These are phyloP conservation scores for Starmerella sp. DNA, from an alignment of 805 yeast genomes.

Conservation along the genomic window DNA sequence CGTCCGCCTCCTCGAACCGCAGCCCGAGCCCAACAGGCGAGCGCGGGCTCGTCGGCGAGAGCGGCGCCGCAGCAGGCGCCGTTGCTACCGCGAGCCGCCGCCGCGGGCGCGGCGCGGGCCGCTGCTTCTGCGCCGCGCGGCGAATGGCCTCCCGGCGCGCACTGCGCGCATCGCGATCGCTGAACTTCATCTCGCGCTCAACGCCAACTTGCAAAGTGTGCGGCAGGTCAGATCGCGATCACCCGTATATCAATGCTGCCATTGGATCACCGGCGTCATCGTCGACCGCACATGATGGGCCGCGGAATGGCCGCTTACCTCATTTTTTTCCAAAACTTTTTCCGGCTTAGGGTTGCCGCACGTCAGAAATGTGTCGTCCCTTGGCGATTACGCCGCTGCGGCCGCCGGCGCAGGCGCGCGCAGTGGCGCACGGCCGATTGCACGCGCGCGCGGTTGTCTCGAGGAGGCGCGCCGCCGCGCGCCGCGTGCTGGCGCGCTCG, in stretches of 20 bases:
- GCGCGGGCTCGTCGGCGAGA: not conserved
- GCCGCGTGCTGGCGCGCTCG: too few species aligned
- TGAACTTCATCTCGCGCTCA: not conserved
- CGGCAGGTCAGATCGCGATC: too few species aligned
- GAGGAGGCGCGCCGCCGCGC: too few species aligned
- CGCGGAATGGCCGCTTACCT: not conserved
- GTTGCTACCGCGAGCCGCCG: not conserved
- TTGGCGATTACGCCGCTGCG: too few species aligned
- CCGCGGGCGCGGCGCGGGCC: not conserved
- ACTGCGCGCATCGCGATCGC: constrained; percentile 5
- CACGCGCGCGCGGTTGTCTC: too few species aligned
- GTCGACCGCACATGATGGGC: not conserved
- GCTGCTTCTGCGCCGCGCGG: not conserved
- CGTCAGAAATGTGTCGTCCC: not conserved
- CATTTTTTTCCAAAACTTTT: constrained; percentile 2
- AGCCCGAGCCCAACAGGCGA: not conserved
- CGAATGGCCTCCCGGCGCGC: constrained; percentile 16
- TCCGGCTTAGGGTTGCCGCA: not conserved
- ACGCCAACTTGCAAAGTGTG: not conserved
- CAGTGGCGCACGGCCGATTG: too few species aligned
- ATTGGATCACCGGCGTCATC: not conserved
- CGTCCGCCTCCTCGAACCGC: too few species aligned
- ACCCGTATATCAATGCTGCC: not conserved
- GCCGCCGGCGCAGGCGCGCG: too few species aligned
- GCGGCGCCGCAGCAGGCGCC: not conserved